Base-by-base conservation (phyloP, 305 asterid species). In the Ruellia speciosa region DNA sequence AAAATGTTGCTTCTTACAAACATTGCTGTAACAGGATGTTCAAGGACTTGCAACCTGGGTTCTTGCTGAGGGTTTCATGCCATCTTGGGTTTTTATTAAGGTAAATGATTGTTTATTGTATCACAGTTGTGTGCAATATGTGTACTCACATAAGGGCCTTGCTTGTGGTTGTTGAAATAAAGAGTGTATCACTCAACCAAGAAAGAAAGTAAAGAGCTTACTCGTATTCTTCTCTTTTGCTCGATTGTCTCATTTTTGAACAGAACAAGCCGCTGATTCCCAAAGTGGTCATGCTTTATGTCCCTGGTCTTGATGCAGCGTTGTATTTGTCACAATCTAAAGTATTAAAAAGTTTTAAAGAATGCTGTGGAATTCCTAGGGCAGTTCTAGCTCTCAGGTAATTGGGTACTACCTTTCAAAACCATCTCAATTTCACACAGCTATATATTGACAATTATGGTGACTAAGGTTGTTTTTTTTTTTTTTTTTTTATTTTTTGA, bases 1-100 rank as follows among this genome's bases (percentile, higher is more conserved):
- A 18, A 35, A 1, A 12, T 51, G n/a, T n/a, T n/a, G n/a, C n/a
- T 7, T 17, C 40, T 63, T 10, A 14, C 13, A 14, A 9, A 15
- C 59, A 20, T 72, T 66, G 59, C 49, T 75, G 39, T 58, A 62
- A 48, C 73, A 90, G 96, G 96, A 90, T 51, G 84, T 87, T 49
- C 96, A 90, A 79, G 96, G 95, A 50, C 93, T 87, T 62, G 92
- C 81, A 49, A 85, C 92, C 59, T 90, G 96, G 98, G 94, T 87
- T 64, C 94, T 90, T 65, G 95, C 88, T 35, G 95, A 90, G 34
- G 96, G 96, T 24, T 75, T 85, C 79, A 90, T 85, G 96, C 98
- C 98, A 0, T 81, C 98, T 2, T 90, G 96, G 96, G 81, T 73
- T 72, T 90, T 90, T 76, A 81, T 90, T 67, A 90, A 87, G 73